phyloP scores from a whole-genome alignment of 2,329 filamentous ascomycete species.

The Trichoderma hamatum region DNA sequence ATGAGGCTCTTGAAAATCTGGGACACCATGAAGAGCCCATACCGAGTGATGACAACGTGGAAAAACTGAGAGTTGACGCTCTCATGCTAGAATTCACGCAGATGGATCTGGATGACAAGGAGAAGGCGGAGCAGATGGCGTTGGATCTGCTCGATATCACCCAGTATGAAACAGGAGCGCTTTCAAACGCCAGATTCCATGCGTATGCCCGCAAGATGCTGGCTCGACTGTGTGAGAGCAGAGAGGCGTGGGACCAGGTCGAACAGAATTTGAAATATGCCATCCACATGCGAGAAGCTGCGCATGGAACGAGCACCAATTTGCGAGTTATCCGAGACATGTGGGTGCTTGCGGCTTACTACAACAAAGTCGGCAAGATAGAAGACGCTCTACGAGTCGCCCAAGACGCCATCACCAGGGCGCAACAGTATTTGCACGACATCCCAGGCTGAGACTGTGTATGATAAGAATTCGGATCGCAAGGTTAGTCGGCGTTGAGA shows the following conservation, averaged over 20 bases:
- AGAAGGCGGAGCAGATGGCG: slow-evolving; percentile 39
- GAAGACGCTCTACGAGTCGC: slow-evolving; percentile 37
- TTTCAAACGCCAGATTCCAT: slow-evolving; percentile 42
- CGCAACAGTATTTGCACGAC: slow-evolving; percentile 37
- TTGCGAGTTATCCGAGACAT: slow-evolving; percentile 44
- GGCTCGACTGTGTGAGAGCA: slow-evolving; percentile 40
- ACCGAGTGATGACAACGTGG: slow-evolving; percentile 29
- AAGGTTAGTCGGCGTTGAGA: slow-evolving; percentile 16
- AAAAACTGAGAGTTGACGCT: slow-evolving; percentile 40
- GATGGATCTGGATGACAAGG: slow-evolving; percentile 42
- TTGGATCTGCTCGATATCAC: slow-evolving; percentile 37
- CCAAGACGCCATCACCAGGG: slow-evolving; percentile 40
- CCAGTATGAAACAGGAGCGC: slow-evolving; percentile 30
- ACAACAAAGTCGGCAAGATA: slow-evolving; percentile 37
- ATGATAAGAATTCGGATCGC: slow-evolving; percentile 11
- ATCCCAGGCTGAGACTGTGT: slow-evolving; percentile 28
- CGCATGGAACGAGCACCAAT: slow-evolving; percentile 41
- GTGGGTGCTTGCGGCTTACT: slow-evolving; percentile 44
- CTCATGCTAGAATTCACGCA: slow-evolving; percentile 44
- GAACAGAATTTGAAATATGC: slow-evolving; percentile 41
- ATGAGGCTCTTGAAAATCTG: slow-evolving; percentile 37
- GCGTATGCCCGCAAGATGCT: slow-evolving; percentile 46
- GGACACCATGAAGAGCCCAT: slow-evolving; percentile 27
- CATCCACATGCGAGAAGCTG: slow-evolving; percentile 41
- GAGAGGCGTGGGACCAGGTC: slow-evolving; percentile 38